Percentiles rank a stretch among this genome's conserved stretches.
Evolutionary conservation across 2,329 filamentous ascomycete species (phyloP).

Genomic region (Cryoendolithus antarcticus): DNA sequence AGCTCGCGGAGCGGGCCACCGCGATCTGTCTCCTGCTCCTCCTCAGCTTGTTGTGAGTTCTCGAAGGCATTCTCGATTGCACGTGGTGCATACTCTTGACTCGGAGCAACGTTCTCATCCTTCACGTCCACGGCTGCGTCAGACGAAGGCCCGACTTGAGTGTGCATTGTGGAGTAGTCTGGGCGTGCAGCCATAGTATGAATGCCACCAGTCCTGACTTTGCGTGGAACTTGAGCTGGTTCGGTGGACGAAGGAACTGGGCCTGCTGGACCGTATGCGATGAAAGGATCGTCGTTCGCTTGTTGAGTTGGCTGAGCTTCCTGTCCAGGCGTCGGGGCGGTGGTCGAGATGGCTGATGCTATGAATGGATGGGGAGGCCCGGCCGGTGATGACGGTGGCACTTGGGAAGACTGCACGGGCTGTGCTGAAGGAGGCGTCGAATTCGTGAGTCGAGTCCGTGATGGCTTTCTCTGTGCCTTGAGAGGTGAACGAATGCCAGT

Average conservation of each 20-base stretch:
- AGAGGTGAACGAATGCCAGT: too few species aligned
- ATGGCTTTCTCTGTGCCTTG: too few species aligned
- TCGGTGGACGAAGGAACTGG: too few species aligned
- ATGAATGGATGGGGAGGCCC: not conserved
- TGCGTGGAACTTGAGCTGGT: too few species aligned
- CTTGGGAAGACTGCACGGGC: not conserved
- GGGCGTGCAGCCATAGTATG: too few species aligned
- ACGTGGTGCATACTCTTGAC: not conserved
- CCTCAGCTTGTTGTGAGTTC: not conserved
- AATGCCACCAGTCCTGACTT: too few species aligned
- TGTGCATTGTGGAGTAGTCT: too few species aligned
- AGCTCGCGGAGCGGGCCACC: slow-evolving; percentile 21
- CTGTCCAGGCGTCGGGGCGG: not conserved
- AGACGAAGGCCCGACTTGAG: too few species aligned
- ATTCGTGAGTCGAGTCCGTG: not conserved
- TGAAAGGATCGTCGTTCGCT: not conserved
- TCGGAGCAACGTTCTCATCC: not conserved
- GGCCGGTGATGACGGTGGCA: not conserved
- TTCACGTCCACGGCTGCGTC: too few species aligned
- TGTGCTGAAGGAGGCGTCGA: not conserved
- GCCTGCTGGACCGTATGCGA: too few species aligned
- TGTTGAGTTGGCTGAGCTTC: not conserved
- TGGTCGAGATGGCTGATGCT: not conserved
- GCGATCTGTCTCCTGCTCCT: slow-evolving; percentile 3
- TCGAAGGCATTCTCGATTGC: not conserved